These are phyloP conservation scores for Blastocystis sp. DNA, from an alignment of 352 stramenopile genomes.

Conservation along the genomic window DNA sequence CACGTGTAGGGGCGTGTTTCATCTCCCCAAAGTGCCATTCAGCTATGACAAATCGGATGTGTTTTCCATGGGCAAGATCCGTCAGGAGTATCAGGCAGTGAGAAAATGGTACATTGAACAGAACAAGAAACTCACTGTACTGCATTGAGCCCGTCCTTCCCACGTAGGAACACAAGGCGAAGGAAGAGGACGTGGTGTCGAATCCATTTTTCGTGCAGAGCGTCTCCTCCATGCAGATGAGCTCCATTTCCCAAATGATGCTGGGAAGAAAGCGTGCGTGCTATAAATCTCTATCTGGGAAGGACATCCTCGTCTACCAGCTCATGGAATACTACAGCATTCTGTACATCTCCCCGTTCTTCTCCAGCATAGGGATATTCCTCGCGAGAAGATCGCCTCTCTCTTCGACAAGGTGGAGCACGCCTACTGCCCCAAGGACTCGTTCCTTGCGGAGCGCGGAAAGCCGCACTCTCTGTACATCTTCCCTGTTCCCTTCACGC, in stretches of 20 bases:
- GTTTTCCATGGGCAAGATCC: conserved; percentile 40
- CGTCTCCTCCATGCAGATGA: conserved; percentile 58
- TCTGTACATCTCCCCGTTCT: neutral
- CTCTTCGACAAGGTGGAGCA: conserved; percentile 40
- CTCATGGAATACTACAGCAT: conserved; percentile 42
- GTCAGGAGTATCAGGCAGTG: conserved; percentile 48
- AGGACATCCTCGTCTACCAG: neutral
- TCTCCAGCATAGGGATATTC: conserved; percentile 7
- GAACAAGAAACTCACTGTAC: neutral
- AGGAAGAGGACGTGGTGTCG: neutral
- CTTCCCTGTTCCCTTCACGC: neutral
- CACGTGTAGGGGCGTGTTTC: conserved; percentile 17
- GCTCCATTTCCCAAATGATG: conserved; percentile 64
- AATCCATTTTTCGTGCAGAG: conserved; percentile 52
- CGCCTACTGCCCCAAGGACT: conserved; percentile 15
- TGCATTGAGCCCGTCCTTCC: neutral
- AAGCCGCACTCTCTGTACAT: conserved; percentile 5
- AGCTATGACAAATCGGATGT: neutral
- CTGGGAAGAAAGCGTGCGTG: neutral
- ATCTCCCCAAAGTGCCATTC: conserved; percentile 1
- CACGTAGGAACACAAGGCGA: conserved; percentile 3
- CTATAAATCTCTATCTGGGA: conserved; percentile 1
- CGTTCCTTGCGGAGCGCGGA: neutral
- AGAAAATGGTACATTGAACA: conserved; percentile 48
- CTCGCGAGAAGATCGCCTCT: neutral